Base-by-base conservation (phyloP, 768 basidiomycete genomes). In the Tulasnella sp. region DNA sequence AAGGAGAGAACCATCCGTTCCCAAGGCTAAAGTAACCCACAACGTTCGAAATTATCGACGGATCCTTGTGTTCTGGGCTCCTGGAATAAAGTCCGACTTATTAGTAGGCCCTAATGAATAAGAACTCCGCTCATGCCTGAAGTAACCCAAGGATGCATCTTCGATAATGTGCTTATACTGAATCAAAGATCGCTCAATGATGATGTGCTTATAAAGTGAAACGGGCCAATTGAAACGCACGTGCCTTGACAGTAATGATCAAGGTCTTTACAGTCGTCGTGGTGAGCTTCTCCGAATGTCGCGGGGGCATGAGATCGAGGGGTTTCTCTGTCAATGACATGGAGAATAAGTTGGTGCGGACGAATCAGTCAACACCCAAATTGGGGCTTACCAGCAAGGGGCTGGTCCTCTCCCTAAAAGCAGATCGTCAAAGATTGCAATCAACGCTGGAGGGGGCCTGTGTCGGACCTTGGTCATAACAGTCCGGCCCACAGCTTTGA, bases 1-100 rank as follows among this genome's bases (percentile, higher is more conserved):
- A 82, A 0, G 81, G 81, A 11, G 76, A 79, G 68, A 83, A 83
- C 82, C 83, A 83, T 12, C 81, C 82, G 67, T 83, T 82, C 68
- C 80, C 78, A 2, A 80, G 70, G 2, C 80, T 74, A 44, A 84
- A 69, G 59, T 83, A 84, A 54, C 81, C 81, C 64, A 77, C 82
- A n/a, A 85, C 78, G 7, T 73, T 71, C 38, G 82, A 69, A 63
- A 84, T 83, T 12, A 84, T 68, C 2, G 80, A 80, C n/a, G 68
- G 63, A 64, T 83, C 80, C 57, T 79, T 80, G 66, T 83, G 80
- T 27, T 79, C 60, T 24, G 82, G 80, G 60, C 80, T 78, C 31
- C 83, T n/a, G n/a, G n/a, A n/a, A n/a, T n/a, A n/a, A n/a, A n/a
- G n/a, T n/a, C n/a, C n/a, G n/a, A n/a, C n/a, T n/a, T n/a, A n/a